phyloP scores from a whole-genome alignment of 176 grass and related monocot genomes.

The Oryza rufipogon region DNA sequence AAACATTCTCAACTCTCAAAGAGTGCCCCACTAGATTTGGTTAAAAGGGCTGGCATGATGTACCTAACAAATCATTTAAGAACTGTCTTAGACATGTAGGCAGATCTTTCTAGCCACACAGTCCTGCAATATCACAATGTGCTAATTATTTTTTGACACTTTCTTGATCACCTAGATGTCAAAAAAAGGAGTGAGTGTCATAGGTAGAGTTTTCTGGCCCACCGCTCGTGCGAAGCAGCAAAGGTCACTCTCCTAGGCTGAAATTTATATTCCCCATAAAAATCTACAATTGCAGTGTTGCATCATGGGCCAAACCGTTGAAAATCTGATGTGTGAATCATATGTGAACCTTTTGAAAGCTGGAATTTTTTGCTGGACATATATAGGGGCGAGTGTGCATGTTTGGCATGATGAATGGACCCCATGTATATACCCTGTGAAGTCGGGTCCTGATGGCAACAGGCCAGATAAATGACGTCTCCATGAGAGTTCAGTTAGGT shows the following conservation, averaged over 20 bases:
- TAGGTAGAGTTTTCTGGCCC: conserved; percentile 45
- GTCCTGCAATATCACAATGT: conserved; percentile 22
- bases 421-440: background rate
- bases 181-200: background rate
- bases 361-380: background rate
- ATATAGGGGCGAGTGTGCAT: background rate
- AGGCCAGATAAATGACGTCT: conserved; percentile 8
- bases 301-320: conserved; percentile 27
- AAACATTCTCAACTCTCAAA: conserved; percentile 23
- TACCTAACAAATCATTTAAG: conserved; percentile 24
- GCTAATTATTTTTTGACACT: conserved; percentile 44
- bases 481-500: conserved; percentile 22
- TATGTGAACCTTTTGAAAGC: conserved; percentile 5
- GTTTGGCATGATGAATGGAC: conserved; percentile 18
- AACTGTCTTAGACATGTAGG: conserved; percentile 39
- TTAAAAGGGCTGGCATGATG: conserved; percentile 41
- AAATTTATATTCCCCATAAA: background rate
- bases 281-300: conserved; percentile 21
- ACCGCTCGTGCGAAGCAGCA: conserved; percentile 32
- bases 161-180: conserved; percentile 31
- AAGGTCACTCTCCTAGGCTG: conserved; percentile 4
- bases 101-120: conserved; percentile 31
- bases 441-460: conserved; percentile 22
- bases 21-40: conserved; percentile 53
- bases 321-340: conserved; percentile 31